These are phyloP conservation scores for Cephalotrichum gorgonifer DNA, from an alignment of 2,329 filamentous ascomycete species.

Conservation along the genomic window DNA sequence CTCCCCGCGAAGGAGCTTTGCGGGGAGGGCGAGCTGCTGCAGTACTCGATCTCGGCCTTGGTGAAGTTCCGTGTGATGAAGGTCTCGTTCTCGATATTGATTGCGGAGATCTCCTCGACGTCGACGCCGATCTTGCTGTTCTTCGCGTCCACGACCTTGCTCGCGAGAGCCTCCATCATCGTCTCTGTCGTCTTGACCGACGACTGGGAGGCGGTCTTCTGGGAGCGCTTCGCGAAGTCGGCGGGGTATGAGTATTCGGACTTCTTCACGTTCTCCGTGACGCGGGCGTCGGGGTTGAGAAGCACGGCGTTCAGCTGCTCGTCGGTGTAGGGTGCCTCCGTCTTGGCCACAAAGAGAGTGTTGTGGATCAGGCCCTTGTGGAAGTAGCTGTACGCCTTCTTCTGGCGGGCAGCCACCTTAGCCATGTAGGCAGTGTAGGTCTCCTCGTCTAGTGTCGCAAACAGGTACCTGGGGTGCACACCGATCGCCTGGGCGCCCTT, in stretches of 20 bases:
- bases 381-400: constrained; percentile 98
- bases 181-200: constrained; percentile 56
- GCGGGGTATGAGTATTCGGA: constrained; percentile 64
- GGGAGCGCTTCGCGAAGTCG: constrained; percentile 55
- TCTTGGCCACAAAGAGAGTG: constrained; percentile 92
- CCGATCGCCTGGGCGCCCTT: constrained; percentile 97
- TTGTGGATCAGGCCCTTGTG: constrained; percentile 98
- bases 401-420: constrained; percentile 89
- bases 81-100: constrained; percentile 90
- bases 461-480: constrained; percentile 94
- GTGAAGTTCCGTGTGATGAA: constrained; percentile 97
- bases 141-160: constrained; percentile 44
- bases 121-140: constrained; percentile 86
- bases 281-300: constrained; percentile 86
- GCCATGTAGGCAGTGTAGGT: constrained; percentile 73
- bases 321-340: constrained; percentile 79
- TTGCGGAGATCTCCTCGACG: constrained; percentile 75
- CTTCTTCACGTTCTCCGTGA: constrained; percentile 77
- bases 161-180: constrained; percentile 68
- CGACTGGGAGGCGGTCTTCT: constrained; percentile 39
- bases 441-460: constrained; percentile 79
- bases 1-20: constrained; percentile 88
- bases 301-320: constrained; percentile 80
- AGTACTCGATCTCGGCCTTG: constrained; percentile 72
- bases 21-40: constrained; percentile 65